These are phyloP conservation scores for Saccharomyces hybrid DNA, from an alignment of 1,139 yeast genomes.

Conservation along the genomic window DNA sequence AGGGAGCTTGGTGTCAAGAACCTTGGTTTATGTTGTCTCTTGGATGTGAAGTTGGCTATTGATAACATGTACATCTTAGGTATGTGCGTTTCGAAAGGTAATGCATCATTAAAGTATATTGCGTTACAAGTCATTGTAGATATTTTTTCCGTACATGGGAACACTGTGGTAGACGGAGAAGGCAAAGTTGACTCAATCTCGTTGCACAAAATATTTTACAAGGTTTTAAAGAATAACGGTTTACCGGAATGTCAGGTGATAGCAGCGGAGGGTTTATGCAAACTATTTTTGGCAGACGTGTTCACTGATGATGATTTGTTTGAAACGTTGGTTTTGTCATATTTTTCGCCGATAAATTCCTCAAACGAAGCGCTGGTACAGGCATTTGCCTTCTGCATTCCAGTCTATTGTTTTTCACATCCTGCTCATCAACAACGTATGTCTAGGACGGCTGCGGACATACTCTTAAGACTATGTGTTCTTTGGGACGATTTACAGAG, in stretches of 20 bases:
- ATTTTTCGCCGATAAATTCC: conserved; percentile 62
- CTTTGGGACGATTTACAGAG: conserved; percentile 32
- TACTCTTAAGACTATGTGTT: conserved; percentile 46
- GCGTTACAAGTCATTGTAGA: conserved; percentile 72
- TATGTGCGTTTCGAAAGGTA: conserved; percentile 55
- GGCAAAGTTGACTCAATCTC: conserved; percentile 57
- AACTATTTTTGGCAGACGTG: conserved; percentile 71
- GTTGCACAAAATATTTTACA: conserved; percentile 59
- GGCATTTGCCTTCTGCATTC: conserved; percentile 79
- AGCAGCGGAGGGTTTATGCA: conserved; percentile 84
- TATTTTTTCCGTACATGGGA: conserved; percentile 70
- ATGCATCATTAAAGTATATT: conserved; percentile 46
- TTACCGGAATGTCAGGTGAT: conserved; percentile 65
- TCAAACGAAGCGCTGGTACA: conserved; percentile 66
- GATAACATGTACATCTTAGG: conserved; percentile 56
- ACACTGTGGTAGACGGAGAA: conserved; percentile 54
- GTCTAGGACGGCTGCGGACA: conserved; percentile 59
- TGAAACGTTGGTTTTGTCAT: conserved; percentile 63
- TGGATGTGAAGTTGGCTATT: conserved; percentile 59
- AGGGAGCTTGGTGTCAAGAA: conserved; percentile 68
- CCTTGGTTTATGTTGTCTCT: conserved; percentile 69
- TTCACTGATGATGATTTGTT: conserved; percentile 63
- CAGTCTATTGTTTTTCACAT: conserved; percentile 82
- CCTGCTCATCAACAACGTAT: conserved; percentile 63
- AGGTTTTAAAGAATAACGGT: conserved; percentile 51